These are phyloP conservation scores for Venturia nashicola DNA, from an alignment of 2,329 filamentous ascomycete species.

Conservation along the genomic window DNA sequence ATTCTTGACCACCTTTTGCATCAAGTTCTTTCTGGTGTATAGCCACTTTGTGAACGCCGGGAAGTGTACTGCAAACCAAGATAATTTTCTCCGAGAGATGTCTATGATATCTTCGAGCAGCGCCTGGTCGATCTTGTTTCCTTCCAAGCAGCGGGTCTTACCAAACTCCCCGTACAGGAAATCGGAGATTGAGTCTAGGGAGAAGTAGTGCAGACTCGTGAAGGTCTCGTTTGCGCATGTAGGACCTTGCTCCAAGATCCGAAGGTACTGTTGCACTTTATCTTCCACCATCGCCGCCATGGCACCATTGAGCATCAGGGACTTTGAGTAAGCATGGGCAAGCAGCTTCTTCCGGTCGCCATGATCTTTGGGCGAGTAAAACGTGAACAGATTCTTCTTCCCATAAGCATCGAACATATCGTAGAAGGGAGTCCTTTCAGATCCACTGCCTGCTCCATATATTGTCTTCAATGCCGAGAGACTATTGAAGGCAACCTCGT, in stretches of 20 bases:
- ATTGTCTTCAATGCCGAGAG: constrained; percentile 38
- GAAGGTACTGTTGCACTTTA: constrained; percentile 29
- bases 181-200: constrained; percentile 39
- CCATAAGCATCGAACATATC: constrained; percentile 45
- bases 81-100: constrained; percentile 31
- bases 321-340: constrained; percentile 42
- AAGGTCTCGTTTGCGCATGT: constrained; percentile 33
- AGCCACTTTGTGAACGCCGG: constrained; percentile 36
- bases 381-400: constrained; percentile 40
- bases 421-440: constrained; percentile 39
- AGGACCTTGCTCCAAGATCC: constrained; percentile 26
- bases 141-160: constrained; percentile 31
- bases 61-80: constrained; percentile 39
- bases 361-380: constrained; percentile 31
- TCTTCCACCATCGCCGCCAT: constrained; percentile 25
- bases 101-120: constrained; percentile 38
- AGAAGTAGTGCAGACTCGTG: constrained; percentile 38
- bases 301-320: constrained; percentile 25
- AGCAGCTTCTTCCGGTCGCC: constrained; percentile 40
- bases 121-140: constrained; percentile 23
- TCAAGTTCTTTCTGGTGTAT: constrained; percentile 28
- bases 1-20: constrained; percentile 25
- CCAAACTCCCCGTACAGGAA: constrained; percentile 38
- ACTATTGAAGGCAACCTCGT: constrained; percentile 33
- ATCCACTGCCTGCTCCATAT: constrained; percentile 41